These are phyloP conservation scores for Trichothecium sympodiale DNA, from an alignment of 2,329 filamentous ascomycete genomes.

Conservation along the genomic window DNA sequence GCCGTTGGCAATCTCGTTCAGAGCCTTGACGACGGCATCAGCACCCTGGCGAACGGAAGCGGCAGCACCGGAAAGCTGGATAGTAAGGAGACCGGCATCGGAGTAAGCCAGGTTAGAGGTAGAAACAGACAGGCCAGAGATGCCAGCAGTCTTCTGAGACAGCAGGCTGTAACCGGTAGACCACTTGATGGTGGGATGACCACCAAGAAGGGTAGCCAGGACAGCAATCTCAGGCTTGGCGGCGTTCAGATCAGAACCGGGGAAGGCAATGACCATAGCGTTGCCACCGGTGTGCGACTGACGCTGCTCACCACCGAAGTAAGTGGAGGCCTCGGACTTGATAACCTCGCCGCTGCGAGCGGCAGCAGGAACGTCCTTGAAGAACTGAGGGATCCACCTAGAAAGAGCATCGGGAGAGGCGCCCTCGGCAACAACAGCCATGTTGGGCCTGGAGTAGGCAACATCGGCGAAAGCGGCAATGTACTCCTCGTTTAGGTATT, in stretches of 20 bases:
- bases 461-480: conserved; percentile 65
- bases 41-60: conserved; percentile 63
- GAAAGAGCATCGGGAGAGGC: conserved; percentile 63
- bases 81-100: conserved; percentile 80
- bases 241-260: conserved; percentile 67
- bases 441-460: conserved; percentile 81
- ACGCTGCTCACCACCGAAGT: conserved; percentile 92
- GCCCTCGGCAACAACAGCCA: conserved; percentile 85
- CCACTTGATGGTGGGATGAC: conserved; percentile 91
- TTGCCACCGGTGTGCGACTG: conserved; percentile 68
- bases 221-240: conserved; percentile 88
- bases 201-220: conserved; percentile 79
- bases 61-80: conserved; percentile 69
- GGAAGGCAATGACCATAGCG: conserved; percentile 83
- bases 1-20: conserved; percentile 72
- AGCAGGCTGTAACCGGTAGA: conserved; percentile 84
- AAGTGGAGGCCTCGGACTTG: conserved; percentile 60
- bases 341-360: conserved; percentile 39
- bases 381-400: conserved; percentile 92
- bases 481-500: conserved; percentile 68
- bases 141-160: conserved; percentile 60
- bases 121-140: conserved; percentile 55
- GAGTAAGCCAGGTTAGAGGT: conserved; percentile 82
- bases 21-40: conserved; percentile 63
- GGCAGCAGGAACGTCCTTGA: conserved; percentile 55